Evolutionary conservation across 148 eudicot genomes (phyloP).

Genomic region (Vaccinium vitisidaea): DNA sequence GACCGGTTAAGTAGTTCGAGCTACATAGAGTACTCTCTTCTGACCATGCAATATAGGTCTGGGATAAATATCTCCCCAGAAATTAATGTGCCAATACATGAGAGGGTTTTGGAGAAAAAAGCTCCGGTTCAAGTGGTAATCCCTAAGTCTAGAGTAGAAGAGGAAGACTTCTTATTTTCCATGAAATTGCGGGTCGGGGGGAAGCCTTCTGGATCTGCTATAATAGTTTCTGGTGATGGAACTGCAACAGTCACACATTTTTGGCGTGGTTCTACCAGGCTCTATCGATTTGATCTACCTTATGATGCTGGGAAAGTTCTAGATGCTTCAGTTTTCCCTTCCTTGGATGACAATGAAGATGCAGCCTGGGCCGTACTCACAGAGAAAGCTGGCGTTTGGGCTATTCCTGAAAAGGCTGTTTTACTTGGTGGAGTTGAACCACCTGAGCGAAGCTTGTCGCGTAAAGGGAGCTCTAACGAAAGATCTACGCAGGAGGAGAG

Average conservation of each 20-base stretch:
- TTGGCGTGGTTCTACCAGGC: conserved; percentile 67
- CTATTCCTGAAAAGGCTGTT: conserved; percentile 95
- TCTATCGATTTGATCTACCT: conserved; percentile 90
- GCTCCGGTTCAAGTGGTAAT: conserved; percentile 77
- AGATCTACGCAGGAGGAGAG: conserved; percentile 61
- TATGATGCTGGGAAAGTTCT: conserved; percentile 98
- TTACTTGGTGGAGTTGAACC: conserved; percentile 95
- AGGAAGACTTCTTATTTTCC: conserved; percentile 83
- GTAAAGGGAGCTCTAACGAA: conserved; percentile 93
- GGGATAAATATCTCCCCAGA: conserved; percentile 47
- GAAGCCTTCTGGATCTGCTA: conserved; percentile 88
- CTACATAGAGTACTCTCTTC: conserved; percentile 87
- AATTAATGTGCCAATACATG: conserved; percentile 30
- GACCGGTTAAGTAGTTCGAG: conserved; percentile 86
- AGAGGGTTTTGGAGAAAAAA: conserved; percentile 74
- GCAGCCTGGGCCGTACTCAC: conserved; percentile 95
- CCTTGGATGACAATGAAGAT: conserved; percentile 66
- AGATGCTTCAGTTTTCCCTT: conserved; percentile 88
- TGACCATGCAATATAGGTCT: conserved; percentile 85
- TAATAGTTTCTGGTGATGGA: conserved; percentile 93
- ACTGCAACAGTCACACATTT: conserved; percentile 83
- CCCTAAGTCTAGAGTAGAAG: conserved; percentile 93
- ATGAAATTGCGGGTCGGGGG: conserved; percentile 88
- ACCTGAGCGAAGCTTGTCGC: conserved; percentile 94
- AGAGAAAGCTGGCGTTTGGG: conserved; percentile 98